Conservation (phyloP, 169 alveolate species). For the Plasmodium adleri region DNA sequence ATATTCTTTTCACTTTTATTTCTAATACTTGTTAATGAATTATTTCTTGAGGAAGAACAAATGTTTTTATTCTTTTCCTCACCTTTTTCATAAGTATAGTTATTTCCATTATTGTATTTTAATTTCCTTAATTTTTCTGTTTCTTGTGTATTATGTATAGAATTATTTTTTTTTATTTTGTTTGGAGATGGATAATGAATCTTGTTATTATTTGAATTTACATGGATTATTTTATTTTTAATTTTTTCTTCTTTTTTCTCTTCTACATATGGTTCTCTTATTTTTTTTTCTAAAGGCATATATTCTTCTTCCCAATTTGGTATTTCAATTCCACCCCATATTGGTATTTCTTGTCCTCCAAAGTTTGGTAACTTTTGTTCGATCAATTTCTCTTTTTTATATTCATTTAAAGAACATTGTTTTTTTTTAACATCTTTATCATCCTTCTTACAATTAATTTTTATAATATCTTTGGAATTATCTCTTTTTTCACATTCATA, state of each 20-base stretch:
- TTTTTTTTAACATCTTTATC: no score
- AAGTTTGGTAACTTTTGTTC: conserved; percentile 7
- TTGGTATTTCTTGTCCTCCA: not conserved
- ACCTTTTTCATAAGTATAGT: conserved; percentile 4
- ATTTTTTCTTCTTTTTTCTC: conserved; percentile 6
- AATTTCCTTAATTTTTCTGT: not conserved
- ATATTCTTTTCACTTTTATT: not conserved
- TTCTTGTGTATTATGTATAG: not conserved
- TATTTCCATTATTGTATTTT: conserved; percentile 4
- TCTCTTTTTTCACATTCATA: conserved; percentile 10
- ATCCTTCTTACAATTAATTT: not conserved
- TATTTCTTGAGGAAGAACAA: conserved; percentile 12
- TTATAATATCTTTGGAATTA: not conserved
- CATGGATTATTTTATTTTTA: not conserved
- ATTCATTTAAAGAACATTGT: no score
- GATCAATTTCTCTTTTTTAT: conserved; percentile 6
- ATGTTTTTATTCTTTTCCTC: conserved; percentile 3
- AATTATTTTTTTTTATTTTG: not conserved
- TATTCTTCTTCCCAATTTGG: no score
- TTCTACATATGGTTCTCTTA: not conserved
- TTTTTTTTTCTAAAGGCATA: no score
- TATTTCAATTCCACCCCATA: no score
- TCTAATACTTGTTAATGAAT: not conserved
- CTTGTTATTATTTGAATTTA: conserved; percentile 37
- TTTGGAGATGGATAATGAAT: conserved; percentile 9